Base-by-base conservation (phyloP, 2,329 filamentous ascomycete genomes). In the Colletotrichum lindemuthianum region DNA sequence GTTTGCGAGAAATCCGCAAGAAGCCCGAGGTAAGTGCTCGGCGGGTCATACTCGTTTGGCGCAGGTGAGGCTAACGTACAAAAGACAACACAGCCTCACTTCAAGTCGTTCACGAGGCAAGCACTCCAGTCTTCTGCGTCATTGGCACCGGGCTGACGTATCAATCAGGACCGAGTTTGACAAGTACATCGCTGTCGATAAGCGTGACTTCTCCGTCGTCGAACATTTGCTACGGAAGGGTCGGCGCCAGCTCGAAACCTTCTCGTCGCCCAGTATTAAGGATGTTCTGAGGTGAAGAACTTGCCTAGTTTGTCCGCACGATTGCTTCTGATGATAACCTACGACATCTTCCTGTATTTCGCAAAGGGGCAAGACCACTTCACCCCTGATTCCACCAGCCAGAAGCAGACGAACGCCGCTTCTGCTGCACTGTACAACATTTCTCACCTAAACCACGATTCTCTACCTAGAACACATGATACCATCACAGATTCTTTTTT, bases 201-300 rank as follows among this genome's bases (percentile, higher is more conserved):
- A 92, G 78, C 93, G 92, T 70, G 93, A 97, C 73, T 97, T 97
- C 77, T 83, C 84, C 13, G 90, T 93, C 6, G 90, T 97, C 61
- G 94, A 97, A 76, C 96, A 92, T 75, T 81, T 97, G 39, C 75
- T 97, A 55, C 86, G 94, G 65, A 95, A 92, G 75, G 94, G 94
- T 24, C 85, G 87, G 44, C 86, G 92, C 48, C 93, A 97, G 74
- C 81, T 97, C 15, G 92, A 97, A 68, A 86, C 89, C 49, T 96
- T 96, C 77, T 87, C 90, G n/a, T 87, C 90, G 6, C 88, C 91
- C 33, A 90, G 90, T 3, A 93, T 97, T 71, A 92, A 88, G 72
- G 92, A 96, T 75, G 89, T 96, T 65, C 79, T 77, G 68, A 83
- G 72, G 74, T 73, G 70, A 70, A 13, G 43, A 41, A 60, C 11